These are phyloP conservation scores for Hymenoscyphus fructigenus DNA, from an alignment of 2,329 filamentous ascomycete species.

Conservation along the genomic window DNA sequence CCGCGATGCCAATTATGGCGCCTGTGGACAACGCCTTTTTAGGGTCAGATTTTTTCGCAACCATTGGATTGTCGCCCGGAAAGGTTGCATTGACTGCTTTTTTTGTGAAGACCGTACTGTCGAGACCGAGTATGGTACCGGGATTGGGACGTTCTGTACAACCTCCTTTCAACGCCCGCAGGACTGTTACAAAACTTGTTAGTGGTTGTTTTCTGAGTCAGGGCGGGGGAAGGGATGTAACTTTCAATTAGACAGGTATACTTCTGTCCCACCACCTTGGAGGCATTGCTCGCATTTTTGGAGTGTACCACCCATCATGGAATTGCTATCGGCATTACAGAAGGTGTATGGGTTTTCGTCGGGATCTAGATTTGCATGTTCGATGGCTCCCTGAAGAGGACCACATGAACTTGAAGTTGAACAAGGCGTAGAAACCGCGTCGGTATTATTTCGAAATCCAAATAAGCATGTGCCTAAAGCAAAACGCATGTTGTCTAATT, in stretches of 20 bases:
- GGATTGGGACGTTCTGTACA: constrained; percentile 29
- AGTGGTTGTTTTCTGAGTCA: neutral
- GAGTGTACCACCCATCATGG: constrained; percentile 17
- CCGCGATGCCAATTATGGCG: constrained; percentile 31
- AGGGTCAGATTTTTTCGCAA: constrained; percentile 3
- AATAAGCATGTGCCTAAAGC: constrained; percentile 32
- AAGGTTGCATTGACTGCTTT: constrained; percentile 26
- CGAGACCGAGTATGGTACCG: constrained; percentile 27
- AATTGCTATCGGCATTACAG: constrained; percentile 27
- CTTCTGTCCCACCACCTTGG: constrained; percentile 8
- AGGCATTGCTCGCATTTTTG: constrained; percentile 22
- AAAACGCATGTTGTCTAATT: constrained; percentile 35
- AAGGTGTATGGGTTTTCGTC: constrained; percentile 28
- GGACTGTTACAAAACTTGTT: constrained; percentile 23
- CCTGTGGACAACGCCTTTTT: constrained; percentile 22
- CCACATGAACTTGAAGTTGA: constrained; percentile 27
- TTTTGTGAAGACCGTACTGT: constrained; percentile 31
- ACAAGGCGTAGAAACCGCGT: constrained; percentile 28
- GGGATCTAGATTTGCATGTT: constrained; percentile 26
- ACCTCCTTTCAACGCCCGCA: constrained; percentile 30
- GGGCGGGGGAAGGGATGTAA: neutral
- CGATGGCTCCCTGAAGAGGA: constrained; percentile 27
- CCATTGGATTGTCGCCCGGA: constrained; percentile 18
- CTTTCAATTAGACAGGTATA: constrained; percentile 28
- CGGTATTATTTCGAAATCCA: constrained; percentile 27